Evolutionary conservation across 1,284 basidiomycete genomes (phyloP).

Genomic region (Tylopilus sp.): DNA sequence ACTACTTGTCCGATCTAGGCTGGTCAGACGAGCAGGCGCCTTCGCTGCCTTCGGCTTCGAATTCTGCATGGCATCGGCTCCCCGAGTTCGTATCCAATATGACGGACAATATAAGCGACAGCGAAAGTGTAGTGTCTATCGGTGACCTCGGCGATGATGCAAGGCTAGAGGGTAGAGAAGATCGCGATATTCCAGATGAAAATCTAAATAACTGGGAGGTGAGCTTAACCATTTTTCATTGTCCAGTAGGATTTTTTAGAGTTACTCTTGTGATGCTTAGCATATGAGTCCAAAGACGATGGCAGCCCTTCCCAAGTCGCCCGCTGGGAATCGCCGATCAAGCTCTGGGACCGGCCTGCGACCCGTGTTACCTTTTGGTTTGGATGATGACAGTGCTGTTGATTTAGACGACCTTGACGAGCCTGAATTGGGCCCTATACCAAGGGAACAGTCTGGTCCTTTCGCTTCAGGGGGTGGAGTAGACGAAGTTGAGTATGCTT

Average conservation of each 20-base stretch:
- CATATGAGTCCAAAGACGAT: constrained; percentile 94
- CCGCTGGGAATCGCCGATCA: constrained; percentile 73
- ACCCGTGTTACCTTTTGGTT: constrained; percentile 77
- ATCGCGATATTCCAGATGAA: constrained; percentile 65
- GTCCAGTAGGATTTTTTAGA: constrained; percentile 1
- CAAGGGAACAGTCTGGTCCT: constrained; percentile 67
- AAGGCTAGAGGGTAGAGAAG: constrained; percentile 63
- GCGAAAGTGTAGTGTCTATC: constrained; percentile 85
- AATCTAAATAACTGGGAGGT: constrained; percentile 95
- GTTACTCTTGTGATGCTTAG: constrained; percentile 41
- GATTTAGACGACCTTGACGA: constrained; percentile 62
- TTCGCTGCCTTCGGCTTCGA: constrained; percentile 40
- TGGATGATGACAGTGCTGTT: constrained; percentile 70
- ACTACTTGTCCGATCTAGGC: constrained; percentile 79
- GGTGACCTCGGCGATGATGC: constrained; percentile 79
- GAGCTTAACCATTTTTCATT: constrained; percentile 28
- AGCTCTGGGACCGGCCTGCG: constrained; percentile 79
- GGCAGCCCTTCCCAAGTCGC: constrained; percentile 86
- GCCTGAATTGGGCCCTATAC: constrained; percentile 71
- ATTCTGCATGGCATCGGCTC: constrained; percentile 74
- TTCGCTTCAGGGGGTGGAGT: constrained; percentile 78
- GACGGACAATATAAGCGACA: constrained; percentile 82
- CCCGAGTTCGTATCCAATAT: constrained; percentile 71
- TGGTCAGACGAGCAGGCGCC: constrained; percentile 59
- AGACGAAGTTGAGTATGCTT: constrained; percentile 85